Conservation (phyloP, 2,329 filamentous ascomycete genomes). For the Talaromyces islandicus region DNA sequence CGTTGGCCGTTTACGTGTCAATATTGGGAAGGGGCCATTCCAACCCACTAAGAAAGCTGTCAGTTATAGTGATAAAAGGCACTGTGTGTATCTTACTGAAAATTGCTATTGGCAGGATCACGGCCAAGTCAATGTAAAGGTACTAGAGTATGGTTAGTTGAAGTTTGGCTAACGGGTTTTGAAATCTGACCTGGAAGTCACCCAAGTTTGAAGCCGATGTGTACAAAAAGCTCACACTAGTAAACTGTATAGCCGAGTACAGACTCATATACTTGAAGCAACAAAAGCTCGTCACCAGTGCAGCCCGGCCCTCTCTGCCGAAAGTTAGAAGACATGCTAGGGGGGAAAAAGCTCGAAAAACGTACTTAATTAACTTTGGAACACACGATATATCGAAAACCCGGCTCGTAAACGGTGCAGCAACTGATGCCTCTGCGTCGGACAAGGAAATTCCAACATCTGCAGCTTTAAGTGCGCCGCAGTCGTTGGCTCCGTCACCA, state of each 20-base stretch:
- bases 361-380: conserved; percentile 74
- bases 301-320: conserved; percentile 77
- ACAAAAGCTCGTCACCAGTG: conserved; percentile 96
- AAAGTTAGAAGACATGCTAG: conserved; percentile 12
- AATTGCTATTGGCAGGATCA: conserved; percentile 93
- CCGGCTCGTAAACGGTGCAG: conserved; percentile 93
- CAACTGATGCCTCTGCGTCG: conserved; percentile 94
- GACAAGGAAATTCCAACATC: conserved; percentile 96
- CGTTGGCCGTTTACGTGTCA: conserved; percentile 81
- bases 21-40: conserved; percentile 72
- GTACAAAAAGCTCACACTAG: conserved; percentile 92
- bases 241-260: conserved; percentile 99
- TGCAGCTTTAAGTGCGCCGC: conserved; percentile 90
- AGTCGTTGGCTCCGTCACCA: conserved; percentile 95
- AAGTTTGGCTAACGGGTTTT: background rate
- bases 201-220: conserved; percentile 89
- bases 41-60: conserved; percentile 65
- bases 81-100: conserved; percentile 58
- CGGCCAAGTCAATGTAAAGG: conserved; percentile 84
- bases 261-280: conserved; percentile 99
- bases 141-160: conserved; percentile 48
- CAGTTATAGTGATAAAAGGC: background rate
- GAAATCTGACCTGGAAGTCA: conserved; percentile 68
- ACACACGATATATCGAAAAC: conserved; percentile 97
- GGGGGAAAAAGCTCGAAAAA: background rate